Base-by-base conservation (phyloP, 2,329 filamentous ascomycete species). In the Stachybotrys chartarum region DNA sequence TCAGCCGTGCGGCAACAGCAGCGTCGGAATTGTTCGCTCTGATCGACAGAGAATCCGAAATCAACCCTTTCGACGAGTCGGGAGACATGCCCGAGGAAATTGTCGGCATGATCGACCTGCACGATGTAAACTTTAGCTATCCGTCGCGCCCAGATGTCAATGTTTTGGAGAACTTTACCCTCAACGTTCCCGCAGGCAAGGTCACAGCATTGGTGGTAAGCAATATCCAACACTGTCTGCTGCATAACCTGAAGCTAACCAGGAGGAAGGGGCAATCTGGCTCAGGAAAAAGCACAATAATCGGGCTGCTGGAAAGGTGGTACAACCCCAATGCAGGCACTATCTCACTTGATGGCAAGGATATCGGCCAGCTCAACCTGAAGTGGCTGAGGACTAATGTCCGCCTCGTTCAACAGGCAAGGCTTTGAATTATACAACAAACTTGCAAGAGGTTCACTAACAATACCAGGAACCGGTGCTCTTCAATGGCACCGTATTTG, bases 401-500 rank as follows among this genome's bases (percentile, higher is more conserved):
- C 52, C 75, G 74, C 1, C 64, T 80, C 5, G 80, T 83, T 2
- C 78, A 81, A 51, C 80, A 83, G 61, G n/a, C n/a, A n/a, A n/a
- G n/a, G n/a, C n/a, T n/a, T n/a, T n/a, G n/a, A n/a, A n/a, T n/a
- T n/a, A n/a, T n/a, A n/a, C n/a, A n/a, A n/a, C n/a, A n/a, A n/a
- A n/a, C n/a, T n/a, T n/a, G n/a, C n/a, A n/a, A n/a, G n/a, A n/a
- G n/a, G n/a, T n/a, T n/a, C n/a, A n/a, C n/a, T n/a, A n/a, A n/a
- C n/a, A n/a, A n/a, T n/a, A n/a, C n/a, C n/a, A n/a, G n/a, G 79
- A 83, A 51, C 78, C 79, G 0, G 77, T 80, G 52, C 68, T 82
- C 0, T 83, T 83, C 61, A 79, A 79, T 52, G 74, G 78, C 8
- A 75, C 78, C 7, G 63, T 64, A 14, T 17, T 78, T 48, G 70